Conservation (phyloP, 345 rosid species). For the Salix koriyanagi region DNA sequence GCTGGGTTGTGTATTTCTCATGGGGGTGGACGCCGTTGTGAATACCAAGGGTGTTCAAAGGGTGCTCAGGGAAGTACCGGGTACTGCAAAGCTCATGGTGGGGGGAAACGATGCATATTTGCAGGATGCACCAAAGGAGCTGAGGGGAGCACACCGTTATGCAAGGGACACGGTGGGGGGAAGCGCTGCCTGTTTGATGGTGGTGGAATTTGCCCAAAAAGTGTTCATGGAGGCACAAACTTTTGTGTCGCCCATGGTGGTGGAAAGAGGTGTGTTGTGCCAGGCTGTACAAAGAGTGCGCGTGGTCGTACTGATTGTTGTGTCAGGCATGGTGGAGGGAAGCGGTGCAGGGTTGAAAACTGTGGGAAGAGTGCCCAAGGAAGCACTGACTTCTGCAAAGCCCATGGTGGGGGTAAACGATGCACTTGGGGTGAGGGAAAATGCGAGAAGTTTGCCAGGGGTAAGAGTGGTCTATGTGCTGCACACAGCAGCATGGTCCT, state of each 20-base stretch:
- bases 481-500: slow-evolving; percentile 75
- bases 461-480: slow-evolving; percentile 89
- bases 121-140: slow-evolving; percentile 92
- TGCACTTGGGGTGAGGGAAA: slow-evolving; percentile 74
- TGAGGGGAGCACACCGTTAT: slow-evolving; percentile 90
- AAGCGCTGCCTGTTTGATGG: slow-evolving; percentile 87
- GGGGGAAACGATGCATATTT: slow-evolving; percentile 89
- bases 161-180: slow-evolving; percentile 98
- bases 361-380: slow-evolving; percentile 98
- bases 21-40: slow-evolving; percentile 96
- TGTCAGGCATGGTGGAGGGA: slow-evolving; percentile 92
- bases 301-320: slow-evolving; percentile 96
- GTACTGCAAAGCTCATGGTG: slow-evolving; percentile 95
- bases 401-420: slow-evolving; percentile 91
- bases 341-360: slow-evolving; percentile 56
- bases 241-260: slow-evolving; percentile 98
- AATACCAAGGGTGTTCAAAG: slow-evolving; percentile 48
- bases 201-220: slow-evolving; percentile 93
- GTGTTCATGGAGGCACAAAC: slow-evolving; percentile 90
- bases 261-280: slow-evolving; percentile 85
- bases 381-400: slow-evolving; percentile 92
- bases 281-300: slow-evolving; percentile 87
- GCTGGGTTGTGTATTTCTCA: slow-evolving; percentile 94
- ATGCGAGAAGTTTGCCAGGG: slow-evolving; percentile 94
- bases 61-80: slow-evolving; percentile 97